A percentile compares a stretch with the other conserved stretches of the same genome.
These are phyloP conservation scores for Scleroderma citrinum DNA, from an alignment of 768 basidiomycete species.

Conservation along the genomic window DNA sequence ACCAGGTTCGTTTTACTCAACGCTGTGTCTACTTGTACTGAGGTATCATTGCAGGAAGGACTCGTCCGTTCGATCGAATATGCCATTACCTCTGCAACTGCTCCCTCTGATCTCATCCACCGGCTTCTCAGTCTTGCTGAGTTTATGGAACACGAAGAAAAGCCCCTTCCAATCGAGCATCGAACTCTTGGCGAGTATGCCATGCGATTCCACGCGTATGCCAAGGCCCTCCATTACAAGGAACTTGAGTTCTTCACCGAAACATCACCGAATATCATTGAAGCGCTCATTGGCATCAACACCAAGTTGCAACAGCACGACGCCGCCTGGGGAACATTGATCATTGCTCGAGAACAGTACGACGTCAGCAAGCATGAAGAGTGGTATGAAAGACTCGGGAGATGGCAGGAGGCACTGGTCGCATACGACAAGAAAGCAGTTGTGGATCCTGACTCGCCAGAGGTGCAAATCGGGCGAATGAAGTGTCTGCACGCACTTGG, in stretches of 20 bases:
- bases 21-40: not conserved
- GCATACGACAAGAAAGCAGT: slow-evolving; percentile 78
- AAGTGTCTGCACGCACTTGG: slow-evolving; percentile 95
- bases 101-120: slow-evolving; percentile 87
- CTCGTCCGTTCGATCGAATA: slow-evolving; percentile 84
- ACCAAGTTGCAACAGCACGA: slow-evolving; percentile 95
- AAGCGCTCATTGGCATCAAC: slow-evolving; percentile 93
- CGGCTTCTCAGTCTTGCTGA: slow-evolving; percentile 90
- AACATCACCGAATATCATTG: slow-evolving; percentile 84
- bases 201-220: slow-evolving; percentile 88
- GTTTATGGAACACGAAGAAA: slow-evolving; percentile 99
- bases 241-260: slow-evolving; percentile 95
- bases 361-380: slow-evolving; percentile 92
- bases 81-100: slow-evolving; percentile 71
- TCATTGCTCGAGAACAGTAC: slow-evolving; percentile 84
- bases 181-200: slow-evolving; percentile 92
- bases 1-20: slow-evolving; percentile 58
- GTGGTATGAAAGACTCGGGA: slow-evolving; percentile 95
- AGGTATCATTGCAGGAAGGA: slow-evolving; percentile 62
- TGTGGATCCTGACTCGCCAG: slow-evolving; percentile 69
- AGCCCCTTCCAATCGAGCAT: slow-evolving; percentile 88
- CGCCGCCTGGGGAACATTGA: slow-evolving; percentile 94
- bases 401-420: slow-evolving; percentile 90
- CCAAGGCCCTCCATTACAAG: slow-evolving; percentile 97
- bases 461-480: slow-evolving; percentile 84